Evolutionary conservation across 2,329 filamentous ascomycete species (phyloP), one percentile per base, ranked within the genome.

Genomic region (Nemania sp.): DNA sequence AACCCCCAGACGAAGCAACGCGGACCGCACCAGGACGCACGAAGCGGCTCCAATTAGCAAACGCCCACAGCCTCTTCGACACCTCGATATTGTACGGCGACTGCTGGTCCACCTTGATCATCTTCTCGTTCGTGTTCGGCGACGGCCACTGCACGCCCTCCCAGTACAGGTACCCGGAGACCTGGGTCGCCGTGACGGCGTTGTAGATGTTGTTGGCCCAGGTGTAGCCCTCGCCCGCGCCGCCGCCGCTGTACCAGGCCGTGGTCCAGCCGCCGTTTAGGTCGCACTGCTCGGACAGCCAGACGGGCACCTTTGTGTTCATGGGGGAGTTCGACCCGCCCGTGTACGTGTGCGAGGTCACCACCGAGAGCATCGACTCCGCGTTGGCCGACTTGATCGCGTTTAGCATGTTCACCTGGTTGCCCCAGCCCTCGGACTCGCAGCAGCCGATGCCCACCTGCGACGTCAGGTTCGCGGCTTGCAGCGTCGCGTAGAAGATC

Each of bases 161-260:
- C 86, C 86, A 88, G 77, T 86, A 88, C 5, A 88, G 78, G 72
- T 87, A 88, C 0, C 82, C 86, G 7, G 81, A 84, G 5, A 85
- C 78, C 70, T 85, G 83, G 26, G 80, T 80, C 71, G 82, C 82
- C 5, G 84, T 79, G 15, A 88, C 77, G 22, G 82, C 84, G 35
- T 80, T 80, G 75, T 84, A 83, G 52, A 88, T 82, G 70, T 85
- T 84, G 71, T 84, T 84, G 1, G 86, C 86, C 86, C 85, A 88
- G 2, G 84, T 86, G 70, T 85, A 78, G 6, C 86, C 87, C 68
- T 88, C 86, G 43, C 82, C 82, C 0, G 79, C 75, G 10, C 80
- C 82, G 52, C 85, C 84, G 67, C 73, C 79, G 0, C 72, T 67
- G 73, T 85, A 86, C 83, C 84, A 88, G 1, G 79, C 77, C 3